Evolutionary conservation across 2,329 filamentous ascomycete genomes (phyloP), one percentile per base, ranked within the genome.

Genomic region (Shiraia bambusicola): DNA sequence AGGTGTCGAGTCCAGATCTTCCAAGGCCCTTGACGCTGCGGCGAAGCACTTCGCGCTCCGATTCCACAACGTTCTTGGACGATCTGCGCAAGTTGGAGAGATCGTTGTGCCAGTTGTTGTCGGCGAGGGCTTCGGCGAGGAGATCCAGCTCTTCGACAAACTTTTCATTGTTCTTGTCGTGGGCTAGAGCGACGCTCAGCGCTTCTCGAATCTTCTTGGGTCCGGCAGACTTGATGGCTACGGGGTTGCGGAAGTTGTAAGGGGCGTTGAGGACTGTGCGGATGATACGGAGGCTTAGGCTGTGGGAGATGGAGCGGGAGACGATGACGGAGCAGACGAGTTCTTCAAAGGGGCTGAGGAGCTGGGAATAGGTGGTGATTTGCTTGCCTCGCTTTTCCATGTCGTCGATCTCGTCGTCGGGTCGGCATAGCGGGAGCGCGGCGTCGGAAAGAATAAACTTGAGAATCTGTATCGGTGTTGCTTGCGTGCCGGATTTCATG

Each of bases 151-250:
- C 67, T 7, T 64, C 59, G 0, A 71, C 72, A 2, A 71, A 74
- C 58, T 75, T 75, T 46, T 69, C 70, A 40, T 72, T 70, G 45
- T 75, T 71, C 40, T 72, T 70, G 45, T 75, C 72, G 56, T 75
- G 71, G 6, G 71, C 75, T 22, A 61, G 49, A 25, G 73, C 71
- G 39, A 70, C 67, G 45, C 64, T 63, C 27, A 76, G 49, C 2
- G 72, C 69, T 56, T 73, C 49, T 24, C 59, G 59, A 3, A 64
- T 52, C 32, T 65, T 69, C 37, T 74, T 64, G 1, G 57, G 49
- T 0, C 69, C 70, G 2, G 67, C 69, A 12, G 66, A 58, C 15
- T 59, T 49, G 15, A 73, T 61, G 3, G 61, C 54, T 13, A 53
- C 52, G 6, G 66, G 61, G 8, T 43, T 59, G n/a, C 37, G 65